A percentile compares a stretch with the other conserved stretches of the same genome.
Conservation (phyloP, 208 protist species). For the Leishmania gerbilli region DNA sequence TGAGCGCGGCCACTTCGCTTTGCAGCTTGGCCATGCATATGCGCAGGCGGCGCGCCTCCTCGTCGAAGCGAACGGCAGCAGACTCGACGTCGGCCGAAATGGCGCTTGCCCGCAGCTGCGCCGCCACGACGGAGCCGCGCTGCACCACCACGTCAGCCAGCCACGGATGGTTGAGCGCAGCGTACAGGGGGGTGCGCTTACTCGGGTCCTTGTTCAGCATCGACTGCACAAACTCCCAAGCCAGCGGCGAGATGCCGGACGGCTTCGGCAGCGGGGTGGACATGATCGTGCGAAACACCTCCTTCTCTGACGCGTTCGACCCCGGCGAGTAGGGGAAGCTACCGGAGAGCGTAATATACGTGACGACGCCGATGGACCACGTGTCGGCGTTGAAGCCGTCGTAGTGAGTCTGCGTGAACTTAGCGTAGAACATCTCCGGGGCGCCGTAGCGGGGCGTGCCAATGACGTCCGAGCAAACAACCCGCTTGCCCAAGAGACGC, state of each 20-base stretch:
- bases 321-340: conserved; percentile 95
- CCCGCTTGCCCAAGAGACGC: conserved; percentile 76
- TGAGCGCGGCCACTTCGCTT: conserved; percentile 62
- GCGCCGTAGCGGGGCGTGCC: conserved; percentile 91
- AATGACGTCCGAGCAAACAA: conserved; percentile 90
- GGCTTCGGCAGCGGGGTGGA: conserved; percentile 83
- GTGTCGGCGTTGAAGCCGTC: conserved; percentile 95
- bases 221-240: conserved; percentile 76
- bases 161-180: conserved; percentile 90
- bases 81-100: conserved; percentile 54
- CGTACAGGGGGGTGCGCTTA: conserved; percentile 86
- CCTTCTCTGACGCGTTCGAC: conserved; percentile 86
- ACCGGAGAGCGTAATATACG: conserved; percentile 97
- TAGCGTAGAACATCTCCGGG: conserved; percentile 92
- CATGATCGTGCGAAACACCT: conserved; percentile 93
- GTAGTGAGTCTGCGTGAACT: conserved; percentile 93
- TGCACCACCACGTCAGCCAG: conserved; percentile 74
- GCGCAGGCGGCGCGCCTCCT: conserved; percentile 71
- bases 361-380: conserved; percentile 96
- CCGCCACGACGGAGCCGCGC: conserved; percentile 73
- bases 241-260: conserved; percentile 56
- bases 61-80: conserved; percentile 75
- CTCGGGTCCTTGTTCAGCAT: conserved; percentile 92
- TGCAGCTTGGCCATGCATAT: conserved; percentile 77
- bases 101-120: conserved; percentile 46